phyloP scores from a whole-genome alignment of 2,329 filamentous ascomycete genomes.

The Beauveria medogensis region DNA sequence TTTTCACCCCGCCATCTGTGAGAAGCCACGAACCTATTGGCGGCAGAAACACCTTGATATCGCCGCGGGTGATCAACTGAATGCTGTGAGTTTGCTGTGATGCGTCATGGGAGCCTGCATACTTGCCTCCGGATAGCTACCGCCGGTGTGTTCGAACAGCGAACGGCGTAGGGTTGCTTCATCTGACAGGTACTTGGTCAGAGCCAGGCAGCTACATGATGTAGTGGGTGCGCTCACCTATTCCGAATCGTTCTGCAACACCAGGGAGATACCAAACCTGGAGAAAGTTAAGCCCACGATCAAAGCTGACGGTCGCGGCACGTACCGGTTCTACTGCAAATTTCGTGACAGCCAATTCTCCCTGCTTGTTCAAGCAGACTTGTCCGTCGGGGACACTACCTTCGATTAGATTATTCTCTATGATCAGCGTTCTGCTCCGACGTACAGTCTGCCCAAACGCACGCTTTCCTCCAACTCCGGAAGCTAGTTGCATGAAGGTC shows the following conservation, averaged over 20 bases:
- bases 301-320: constrained; percentile 30
- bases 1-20: not conserved
- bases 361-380: constrained; percentile 76
- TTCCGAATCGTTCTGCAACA: constrained; percentile 87
- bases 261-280: constrained; percentile 74
- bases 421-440: constrained; percentile 16
- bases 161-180: constrained; percentile 80
- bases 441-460: constrained; percentile 62
- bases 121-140: constrained; percentile 77
- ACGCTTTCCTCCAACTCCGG: constrained; percentile 90
- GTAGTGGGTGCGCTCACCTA: constrained; percentile 42
- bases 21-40: constrained; percentile 59
- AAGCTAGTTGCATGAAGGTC: constrained; percentile 36
- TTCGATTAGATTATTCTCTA: not conserved
- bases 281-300: constrained; percentile 2
- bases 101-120: not conserved
- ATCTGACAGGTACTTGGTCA: constrained; percentile 38
- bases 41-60: constrained; percentile 92
- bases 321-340: constrained; percentile 88
- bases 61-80: constrained; percentile 77
- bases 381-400: constrained; percentile 65
- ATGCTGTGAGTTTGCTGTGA: constrained; percentile 16
- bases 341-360: constrained; percentile 90
- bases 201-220: not conserved
- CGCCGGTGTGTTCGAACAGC: constrained; percentile 90